Evolutionary conservation across 176 grass and related monocot species (phyloP), one percentile per base, ranked within the genome.

Genomic region (Triticum dicoccoides): DNA sequence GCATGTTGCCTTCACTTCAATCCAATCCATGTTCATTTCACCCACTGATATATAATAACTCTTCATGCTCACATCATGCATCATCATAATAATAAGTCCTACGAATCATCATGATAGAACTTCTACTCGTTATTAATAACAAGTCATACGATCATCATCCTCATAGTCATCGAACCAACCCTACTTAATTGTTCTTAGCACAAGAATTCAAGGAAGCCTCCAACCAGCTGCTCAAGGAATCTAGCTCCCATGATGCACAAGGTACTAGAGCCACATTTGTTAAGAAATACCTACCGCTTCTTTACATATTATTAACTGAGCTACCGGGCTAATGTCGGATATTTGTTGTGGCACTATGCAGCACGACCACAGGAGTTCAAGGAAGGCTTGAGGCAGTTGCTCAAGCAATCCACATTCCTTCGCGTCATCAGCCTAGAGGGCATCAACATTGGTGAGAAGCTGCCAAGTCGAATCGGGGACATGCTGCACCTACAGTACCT

Each of bases 401-500:
- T 73, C 21, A 24, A 9, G 6, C 0, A 21, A 0, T 82, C 80
- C 11, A 47, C 45, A 0, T 70, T 23, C 65, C 80, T 82, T 15
- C 80, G 80, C 9, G 80, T 82, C 18, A 23, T 82, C 25, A 8
- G 51, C 42, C 45, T 82, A 3, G 80, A 82, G 24, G 80, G 80
- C 11, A 13, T 54, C 18, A 10, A 37, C 80, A n/a, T 69, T 1
- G 39, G 24, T 5, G 3, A 11, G 6, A 10, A 52, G 11, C 18
- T 70, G 3, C 45, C 80, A 1, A n/a, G 1, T 0, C 29, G 15
- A 52, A 82, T 82, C 2, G 45, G 65, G 44, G 30, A 70, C 20
- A 56, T 82, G 65, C 3, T 82, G 44, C 80, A 69, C 45, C 12
- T 82, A 2, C 65, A 69, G 30, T 82, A 82, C 45, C 80, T 82